A percentile compares a stretch with the other conserved stretches of the same genome.
phyloP scores from a whole-genome alignment of 2,329 filamentous ascomycete genomes.

The Penicillium sp. region DNA sequence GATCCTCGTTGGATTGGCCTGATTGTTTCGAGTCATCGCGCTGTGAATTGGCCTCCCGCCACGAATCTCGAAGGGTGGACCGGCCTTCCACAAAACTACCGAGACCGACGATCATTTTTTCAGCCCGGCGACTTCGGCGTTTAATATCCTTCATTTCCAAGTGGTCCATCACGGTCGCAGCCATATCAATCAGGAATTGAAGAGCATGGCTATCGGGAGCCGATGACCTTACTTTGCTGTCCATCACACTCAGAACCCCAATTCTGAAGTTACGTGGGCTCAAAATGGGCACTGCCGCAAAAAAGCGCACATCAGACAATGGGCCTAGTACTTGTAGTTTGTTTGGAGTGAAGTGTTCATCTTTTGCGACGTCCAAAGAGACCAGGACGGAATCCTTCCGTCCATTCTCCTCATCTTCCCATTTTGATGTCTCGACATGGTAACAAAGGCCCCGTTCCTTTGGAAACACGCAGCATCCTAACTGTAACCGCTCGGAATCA shows the following conservation, averaged over 20 bases:
- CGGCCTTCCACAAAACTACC: conserved; percentile 53
- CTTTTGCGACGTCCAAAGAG: conserved; percentile 34
- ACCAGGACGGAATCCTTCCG: conserved; percentile 14
- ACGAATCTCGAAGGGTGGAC: conserved; percentile 28
- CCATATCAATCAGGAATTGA: conserved; percentile 59
- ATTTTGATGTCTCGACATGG: conserved; percentile 15
- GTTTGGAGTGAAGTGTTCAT: conserved; percentile 31
- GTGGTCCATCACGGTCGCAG: conserved; percentile 58
- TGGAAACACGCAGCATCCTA: conserved; percentile 32
- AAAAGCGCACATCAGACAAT: conserved; percentile 44
- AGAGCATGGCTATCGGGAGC: conserved; percentile 39
- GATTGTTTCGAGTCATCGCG: conserved; percentile 9
- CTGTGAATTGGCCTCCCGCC: conserved; percentile 19
- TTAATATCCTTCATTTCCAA: conserved; percentile 55
- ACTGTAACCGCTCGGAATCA: conserved; percentile 25
- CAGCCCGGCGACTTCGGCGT: conserved; percentile 54
- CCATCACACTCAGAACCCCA: conserved; percentile 60
- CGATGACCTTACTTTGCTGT: conserved; percentile 48
- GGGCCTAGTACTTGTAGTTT: conserved; percentile 28
- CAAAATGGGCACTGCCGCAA: conserved; percentile 59
- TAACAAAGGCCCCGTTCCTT: conserved; percentile 30
- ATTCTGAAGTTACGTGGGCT: conserved; percentile 57
- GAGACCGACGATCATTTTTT: conserved; percentile 58
- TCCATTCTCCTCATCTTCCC: background rate
- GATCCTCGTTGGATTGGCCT: conserved; percentile 12